These are phyloP conservation scores for Podaxis pistillaris DNA, from an alignment of 768 basidiomycete genomes.

Conservation along the genomic window DNA sequence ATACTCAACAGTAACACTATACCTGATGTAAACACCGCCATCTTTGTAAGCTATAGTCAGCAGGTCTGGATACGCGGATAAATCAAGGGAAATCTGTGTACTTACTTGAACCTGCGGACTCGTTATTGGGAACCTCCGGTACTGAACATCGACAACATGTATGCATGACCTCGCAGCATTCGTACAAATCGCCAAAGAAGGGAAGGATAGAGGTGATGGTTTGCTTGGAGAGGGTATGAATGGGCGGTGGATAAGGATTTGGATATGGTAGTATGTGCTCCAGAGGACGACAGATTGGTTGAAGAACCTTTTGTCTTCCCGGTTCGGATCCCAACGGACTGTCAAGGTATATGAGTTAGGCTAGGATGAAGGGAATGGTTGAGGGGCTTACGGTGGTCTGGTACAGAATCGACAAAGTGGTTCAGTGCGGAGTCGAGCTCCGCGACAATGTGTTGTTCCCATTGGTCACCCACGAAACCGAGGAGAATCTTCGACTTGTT, in stretches of 20 bases:
- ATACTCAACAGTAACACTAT: slow-evolving; percentile 66
- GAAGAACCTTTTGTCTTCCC: slow-evolving; percentile 44
- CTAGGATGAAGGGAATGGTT: neutral
- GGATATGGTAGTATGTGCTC: slow-evolving; percentile 50
- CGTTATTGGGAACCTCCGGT: slow-evolving; percentile 30
- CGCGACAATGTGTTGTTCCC: slow-evolving; percentile 69
- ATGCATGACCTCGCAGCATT: slow-evolving; percentile 79
- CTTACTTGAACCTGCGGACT: slow-evolving; percentile 30
- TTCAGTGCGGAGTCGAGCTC: slow-evolving; percentile 73
- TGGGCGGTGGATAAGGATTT: slow-evolving; percentile 76
- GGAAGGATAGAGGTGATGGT: slow-evolving; percentile 49
- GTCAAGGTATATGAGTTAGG: neutral
- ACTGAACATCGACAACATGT: slow-evolving; percentile 70
- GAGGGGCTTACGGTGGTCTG: slow-evolving; percentile 47
- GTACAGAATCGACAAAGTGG: slow-evolving; percentile 67
- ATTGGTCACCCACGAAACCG: slow-evolving; percentile 58
- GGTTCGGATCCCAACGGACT: slow-evolving; percentile 57
- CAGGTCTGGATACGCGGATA: neutral
- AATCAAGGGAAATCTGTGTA: neutral
- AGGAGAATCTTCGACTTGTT: slow-evolving; percentile 68
- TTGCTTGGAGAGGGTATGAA: slow-evolving; percentile 65
- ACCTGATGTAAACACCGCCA: slow-evolving; percentile 41
- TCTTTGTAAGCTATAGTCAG: slow-evolving; percentile 17
- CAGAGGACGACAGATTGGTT: slow-evolving; percentile 62
- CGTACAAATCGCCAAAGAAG: slow-evolving; percentile 74